These are phyloP conservation scores for Blastobotrys mokoenaii DNA, from an alignment of 805 yeast species.

Conservation along the genomic window DNA sequence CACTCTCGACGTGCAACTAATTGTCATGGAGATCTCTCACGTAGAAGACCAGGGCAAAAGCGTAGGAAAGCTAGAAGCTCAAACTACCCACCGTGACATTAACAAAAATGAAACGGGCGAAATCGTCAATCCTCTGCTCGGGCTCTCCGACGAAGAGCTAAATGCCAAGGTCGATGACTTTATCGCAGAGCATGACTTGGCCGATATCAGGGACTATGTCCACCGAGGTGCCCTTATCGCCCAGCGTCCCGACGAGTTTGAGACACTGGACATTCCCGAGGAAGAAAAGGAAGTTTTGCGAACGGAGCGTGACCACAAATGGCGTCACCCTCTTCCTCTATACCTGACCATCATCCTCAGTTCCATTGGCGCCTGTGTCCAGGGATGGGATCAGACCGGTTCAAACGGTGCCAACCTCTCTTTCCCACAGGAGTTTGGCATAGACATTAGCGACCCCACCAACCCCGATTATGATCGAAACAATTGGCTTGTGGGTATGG, in stretches of 20 bases:
- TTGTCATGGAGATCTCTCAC: too few species aligned
- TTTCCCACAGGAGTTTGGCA: conserved; percentile 23
- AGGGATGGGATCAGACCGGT: conserved; percentile 68
- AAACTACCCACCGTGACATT: too few species aligned
- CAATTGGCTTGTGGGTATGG: conserved; percentile 42
- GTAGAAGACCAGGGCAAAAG: too few species aligned
- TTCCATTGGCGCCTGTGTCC: conserved; percentile 58
- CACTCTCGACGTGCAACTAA: too few species aligned
- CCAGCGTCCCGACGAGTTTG: conserved; percentile 34
- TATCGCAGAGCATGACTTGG: conserved; percentile 16
- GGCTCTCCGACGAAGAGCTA: conserved; percentile 18
- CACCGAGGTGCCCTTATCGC: conserved; percentile 50
- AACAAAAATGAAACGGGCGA: not conserved
- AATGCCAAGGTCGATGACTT: conserved; percentile 20
- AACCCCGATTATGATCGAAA: conserved; percentile 43
- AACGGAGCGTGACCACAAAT: conserved; percentile 39
- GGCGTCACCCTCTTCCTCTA: conserved; percentile 34
- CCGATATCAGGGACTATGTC: conserved; percentile 19
- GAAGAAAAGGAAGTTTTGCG: conserved; percentile 27
- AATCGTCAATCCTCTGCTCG: conserved; percentile 21
- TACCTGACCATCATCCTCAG: conserved; percentile 46
- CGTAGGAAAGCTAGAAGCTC: too few species aligned
- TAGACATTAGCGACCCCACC: conserved; percentile 25
- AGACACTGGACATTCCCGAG: conserved; percentile 30
- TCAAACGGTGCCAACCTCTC: conserved; percentile 57